Evolutionary conservation across 2,329 filamentous ascomycete genomes (phyloP), one percentile per base, ranked within the genome.

Genomic region (Neofusicoccum parvum): DNA sequence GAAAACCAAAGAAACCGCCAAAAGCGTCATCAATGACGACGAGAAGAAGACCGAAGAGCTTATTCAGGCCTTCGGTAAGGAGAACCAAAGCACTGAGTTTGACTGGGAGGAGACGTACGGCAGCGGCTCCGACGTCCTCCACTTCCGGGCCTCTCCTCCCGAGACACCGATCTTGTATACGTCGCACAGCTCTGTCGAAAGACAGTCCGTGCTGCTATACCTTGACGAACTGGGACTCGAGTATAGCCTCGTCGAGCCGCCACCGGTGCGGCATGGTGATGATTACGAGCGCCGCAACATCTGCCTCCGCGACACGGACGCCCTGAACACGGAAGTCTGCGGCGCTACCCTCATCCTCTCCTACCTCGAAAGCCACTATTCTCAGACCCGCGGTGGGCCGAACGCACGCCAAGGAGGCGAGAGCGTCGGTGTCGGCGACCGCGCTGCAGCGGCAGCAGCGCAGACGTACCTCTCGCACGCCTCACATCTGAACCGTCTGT

Each of bases 101-200:
- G 84, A 90, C 70, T 97, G 94, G 94, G 81, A 88, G 4, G 80
- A 80, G 0, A 79, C 85, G 27, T 99, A 99, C 72, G 94, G 93
- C 0, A 70, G 73, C 0, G 95, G 95, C 0, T 97, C 93, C 69
- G 91, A 99, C 72, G 92, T 97, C 5, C 78, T 95, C 66, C 89
- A 95, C 72, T 73, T 85, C 51, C 69, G 75, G 9, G n/a, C 20
- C 46, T 49, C 1, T 69, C 73, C 48, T 27, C 50, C 62, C 50
- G 62, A 54, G n/a, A 62, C 70, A 5, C 79, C 79, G 7, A 76
- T 80, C 37, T 69, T 82, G 6, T 80, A 80, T 53, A 72, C 75
- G 1, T 72, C 72, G 3, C 72, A 72, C 48, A 72, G 76, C 27
- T 45, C 58, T 2, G 69, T 75, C 0, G 71, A 75, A 17, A 76